Percentiles rank a stretch among this genome's conserved stretches.
phyloP scores from a whole-genome alignment of 2,329 filamentous ascomycete genomes.

The Trichoderma pleuroti region DNA sequence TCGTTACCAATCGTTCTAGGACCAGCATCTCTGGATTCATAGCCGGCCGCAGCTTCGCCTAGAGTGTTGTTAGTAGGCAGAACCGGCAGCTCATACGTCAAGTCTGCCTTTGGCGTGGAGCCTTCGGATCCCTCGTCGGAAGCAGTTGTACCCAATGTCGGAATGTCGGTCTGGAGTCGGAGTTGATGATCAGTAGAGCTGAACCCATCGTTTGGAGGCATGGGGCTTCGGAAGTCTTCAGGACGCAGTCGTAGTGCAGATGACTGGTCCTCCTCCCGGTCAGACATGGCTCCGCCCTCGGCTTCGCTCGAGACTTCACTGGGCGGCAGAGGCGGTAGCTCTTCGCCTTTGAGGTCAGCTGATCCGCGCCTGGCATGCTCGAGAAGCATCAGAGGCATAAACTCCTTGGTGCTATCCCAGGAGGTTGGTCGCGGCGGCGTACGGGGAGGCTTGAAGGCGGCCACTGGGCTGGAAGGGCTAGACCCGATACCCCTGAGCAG shows the following conservation, averaged over 20 bases:
- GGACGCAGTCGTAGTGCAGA: conserved; percentile 30
- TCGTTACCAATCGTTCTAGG: no score
- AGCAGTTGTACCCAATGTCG: conserved; percentile 31
- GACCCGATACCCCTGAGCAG: conserved; percentile 50
- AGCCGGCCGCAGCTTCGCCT: no score
- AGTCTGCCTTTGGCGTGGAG: conserved; percentile 63
- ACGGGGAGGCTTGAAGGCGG: conserved; percentile 34
- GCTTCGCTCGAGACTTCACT: conserved; percentile 35
- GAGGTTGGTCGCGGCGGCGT: conserved; percentile 50
- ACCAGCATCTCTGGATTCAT: no score
- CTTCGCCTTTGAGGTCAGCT: conserved; percentile 30
- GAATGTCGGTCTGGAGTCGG: conserved; percentile 40
- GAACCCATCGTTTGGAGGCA: background rate
- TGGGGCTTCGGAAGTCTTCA: conserved; percentile 25
- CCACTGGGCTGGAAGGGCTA: conserved; percentile 40
- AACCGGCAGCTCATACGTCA: conserved; percentile 30
- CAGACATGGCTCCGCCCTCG: conserved; percentile 21
- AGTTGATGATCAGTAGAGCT: conserved; percentile 28
- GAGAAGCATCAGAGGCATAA: conserved; percentile 78
- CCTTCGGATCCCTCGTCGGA: conserved; percentile 61
- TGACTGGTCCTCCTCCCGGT: conserved; percentile 26
- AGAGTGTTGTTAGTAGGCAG: conserved; percentile 20
- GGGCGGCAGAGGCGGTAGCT: conserved; percentile 50
- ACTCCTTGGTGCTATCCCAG: conserved; percentile 64
- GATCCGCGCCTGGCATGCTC: conserved; percentile 53